A percentile compares a stretch with the other conserved stretches of the same genome.
Conservation (phyloP, 768 basidiomycete genomes). For the Phanerodontia chrysosporium region DNA sequence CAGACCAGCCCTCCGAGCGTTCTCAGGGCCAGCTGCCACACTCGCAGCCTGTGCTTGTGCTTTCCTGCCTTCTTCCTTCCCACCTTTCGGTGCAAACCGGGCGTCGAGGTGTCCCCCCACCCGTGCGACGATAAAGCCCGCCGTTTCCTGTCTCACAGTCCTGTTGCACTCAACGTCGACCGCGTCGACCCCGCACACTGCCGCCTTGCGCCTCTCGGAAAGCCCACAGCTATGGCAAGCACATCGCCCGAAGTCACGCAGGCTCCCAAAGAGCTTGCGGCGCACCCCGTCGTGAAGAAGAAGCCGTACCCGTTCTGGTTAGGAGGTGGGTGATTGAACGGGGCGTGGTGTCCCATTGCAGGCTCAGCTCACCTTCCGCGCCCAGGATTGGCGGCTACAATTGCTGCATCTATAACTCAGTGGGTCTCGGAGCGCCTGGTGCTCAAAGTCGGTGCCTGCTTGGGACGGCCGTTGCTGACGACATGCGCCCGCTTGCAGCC, state of each 20-base stretch:
- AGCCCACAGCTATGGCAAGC: neutral
- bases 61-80: slow-evolving; percentile 1
- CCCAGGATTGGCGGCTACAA: slow-evolving; percentile 72
- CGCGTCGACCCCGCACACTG: neutral
- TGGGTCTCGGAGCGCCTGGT: slow-evolving; percentile 31
- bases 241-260: slow-evolving; percentile 2
- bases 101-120: neutral
- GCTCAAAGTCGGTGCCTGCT: neutral
- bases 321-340: slow-evolving; percentile 49
- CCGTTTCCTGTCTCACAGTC: neutral
- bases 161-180: neutral
- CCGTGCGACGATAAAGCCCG: neutral
- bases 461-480: neutral
- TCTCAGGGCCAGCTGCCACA: neutral
- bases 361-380: neutral
- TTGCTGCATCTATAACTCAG: slow-evolving; percentile 88
- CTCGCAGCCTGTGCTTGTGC: neutral
- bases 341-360: neutral
- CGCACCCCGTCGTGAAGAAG: slow-evolving; percentile 36
- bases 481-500: slow-evolving; percentile 37
- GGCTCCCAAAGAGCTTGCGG: slow-evolving; percentile 4
- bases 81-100: slow-evolving; percentile 7
- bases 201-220: neutral
- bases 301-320: slow-evolving; percentile 84
- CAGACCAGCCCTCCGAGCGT: neutral